Percentiles rank a stretch among this genome's conserved stretches.
phyloP scores from a whole-genome alignment of 192 early-diverging fungal species.

The Podila epigama region DNA sequence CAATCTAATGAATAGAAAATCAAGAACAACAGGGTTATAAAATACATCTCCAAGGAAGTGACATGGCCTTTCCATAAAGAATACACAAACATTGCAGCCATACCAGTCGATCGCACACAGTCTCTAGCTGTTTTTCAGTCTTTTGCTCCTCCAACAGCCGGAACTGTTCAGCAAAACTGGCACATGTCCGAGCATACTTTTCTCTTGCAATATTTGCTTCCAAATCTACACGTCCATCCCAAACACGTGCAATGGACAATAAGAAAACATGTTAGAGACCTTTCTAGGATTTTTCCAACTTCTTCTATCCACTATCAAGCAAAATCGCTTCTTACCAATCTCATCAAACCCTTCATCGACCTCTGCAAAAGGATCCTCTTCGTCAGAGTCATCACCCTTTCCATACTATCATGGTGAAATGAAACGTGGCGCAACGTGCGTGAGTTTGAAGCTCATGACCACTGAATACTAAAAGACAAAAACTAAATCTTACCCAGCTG shows the following conservation, averaged over 20 bases:
- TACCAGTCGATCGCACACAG: conserved; percentile 39
- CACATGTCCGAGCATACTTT: conserved; percentile 48
- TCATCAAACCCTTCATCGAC: conserved; percentile 60
- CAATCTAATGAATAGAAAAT: conserved; percentile 11
- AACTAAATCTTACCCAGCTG: conserved; percentile 39
- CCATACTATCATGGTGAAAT: conserved; percentile 19
- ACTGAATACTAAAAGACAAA: not conserved
- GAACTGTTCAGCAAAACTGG: conserved; percentile 40
- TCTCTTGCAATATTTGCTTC: conserved; percentile 56
- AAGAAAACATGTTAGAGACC: not conserved
- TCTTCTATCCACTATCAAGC: not conserved
- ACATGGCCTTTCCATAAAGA: not conserved
- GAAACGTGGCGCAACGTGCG: not conserved
- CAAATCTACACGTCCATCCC: no score
- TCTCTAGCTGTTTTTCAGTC: conserved; percentile 24
- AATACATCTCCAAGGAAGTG: conserved; percentile 1
- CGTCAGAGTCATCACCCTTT: conserved; percentile 52
- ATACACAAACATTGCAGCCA: not conserved
- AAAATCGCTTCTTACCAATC: conserved; percentile 38
- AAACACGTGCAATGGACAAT: no score
- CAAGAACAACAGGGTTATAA: not conserved
- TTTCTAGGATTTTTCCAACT: not conserved
- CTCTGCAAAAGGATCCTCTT: conserved; percentile 59
- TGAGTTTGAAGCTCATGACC: not conserved
- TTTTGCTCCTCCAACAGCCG: conserved; percentile 26